phyloP scores from a whole-genome alignment of 2,329 filamentous ascomycete species.

The Triangularia verruculosa region DNA sequence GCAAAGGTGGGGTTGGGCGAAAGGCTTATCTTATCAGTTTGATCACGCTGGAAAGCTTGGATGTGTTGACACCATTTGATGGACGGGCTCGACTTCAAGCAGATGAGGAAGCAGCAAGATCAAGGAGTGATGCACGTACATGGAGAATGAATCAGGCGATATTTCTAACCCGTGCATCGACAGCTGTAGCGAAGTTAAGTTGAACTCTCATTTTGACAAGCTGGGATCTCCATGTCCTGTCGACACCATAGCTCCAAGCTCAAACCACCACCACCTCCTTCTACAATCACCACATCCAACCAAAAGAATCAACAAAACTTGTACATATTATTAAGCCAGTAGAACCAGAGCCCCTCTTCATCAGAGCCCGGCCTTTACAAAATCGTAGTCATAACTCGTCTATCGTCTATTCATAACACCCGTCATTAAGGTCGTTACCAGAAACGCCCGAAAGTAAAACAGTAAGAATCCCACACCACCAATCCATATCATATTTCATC shows the following conservation, averaged over 20 bases:
- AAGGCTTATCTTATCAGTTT: neutral
- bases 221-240: neutral
- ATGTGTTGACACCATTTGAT: neutral
- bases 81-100: neutral
- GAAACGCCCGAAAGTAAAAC: neutral
- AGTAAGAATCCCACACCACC: neutral
- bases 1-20: neutral
- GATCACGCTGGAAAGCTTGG: neutral
- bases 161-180: neutral
- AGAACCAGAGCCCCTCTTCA: neutral
- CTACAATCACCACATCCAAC: no score
- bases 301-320: neutral
- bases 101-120: no score
- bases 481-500: neutral
- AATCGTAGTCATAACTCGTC: conserved; percentile 20
- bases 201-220: neutral
- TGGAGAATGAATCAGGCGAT: neutral
- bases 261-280: no score
- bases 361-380: neutral
- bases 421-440: conserved; percentile 13
- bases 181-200: neutral
- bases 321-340: neutral
- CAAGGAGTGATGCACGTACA: no score
- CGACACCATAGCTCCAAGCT: neutral
- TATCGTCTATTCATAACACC: conserved; percentile 19